phyloP scores from a whole-genome alignment of 2,329 filamentous ascomycete genomes.

The Huntiella moniliformis region DNA sequence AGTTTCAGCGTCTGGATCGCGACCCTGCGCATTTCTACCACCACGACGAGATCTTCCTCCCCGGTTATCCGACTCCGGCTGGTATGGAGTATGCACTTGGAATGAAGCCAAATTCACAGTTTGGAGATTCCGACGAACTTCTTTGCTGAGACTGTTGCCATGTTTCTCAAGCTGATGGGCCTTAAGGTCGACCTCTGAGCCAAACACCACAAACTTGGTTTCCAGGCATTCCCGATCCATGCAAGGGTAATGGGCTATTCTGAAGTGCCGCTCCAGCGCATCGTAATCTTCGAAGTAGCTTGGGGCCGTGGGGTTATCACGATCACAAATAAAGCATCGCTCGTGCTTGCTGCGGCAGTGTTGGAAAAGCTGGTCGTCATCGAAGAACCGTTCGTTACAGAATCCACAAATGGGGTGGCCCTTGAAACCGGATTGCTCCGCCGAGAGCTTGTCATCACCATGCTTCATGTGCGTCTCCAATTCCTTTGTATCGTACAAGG shows the following conservation, averaged over 20 bases:
- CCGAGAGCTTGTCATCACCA: constrained; percentile 75
- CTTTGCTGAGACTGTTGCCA: constrained; percentile 61
- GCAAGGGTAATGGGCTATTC: constrained; percentile 72
- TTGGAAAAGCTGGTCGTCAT: constrained; percentile 81
- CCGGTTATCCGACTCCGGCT: constrained; percentile 29
- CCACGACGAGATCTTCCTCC: constrained; percentile 23
- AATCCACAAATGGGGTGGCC: constrained; percentile 91
- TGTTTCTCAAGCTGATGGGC: constrained; percentile 79
- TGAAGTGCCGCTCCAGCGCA: constrained; percentile 70
- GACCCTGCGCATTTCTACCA: constrained; percentile 21
- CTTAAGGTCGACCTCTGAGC: constrained; percentile 84
- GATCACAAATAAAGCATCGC: constrained; percentile 83
- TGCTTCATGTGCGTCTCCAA: constrained; percentile 74
- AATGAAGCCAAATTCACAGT: constrained; percentile 77
- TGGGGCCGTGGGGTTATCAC: constrained; percentile 47
- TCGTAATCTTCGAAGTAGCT: constrained; percentile 88
- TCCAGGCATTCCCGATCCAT: constrained; percentile 73
- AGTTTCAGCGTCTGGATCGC: constrained; percentile 37
- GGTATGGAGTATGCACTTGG: constrained; percentile 56
- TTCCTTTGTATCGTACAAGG: constrained; percentile 66
- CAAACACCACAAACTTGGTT: constrained; percentile 96
- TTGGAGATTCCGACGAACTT: constrained; percentile 63
- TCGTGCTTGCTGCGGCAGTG: constrained; percentile 93
- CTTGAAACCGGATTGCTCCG: constrained; percentile 88
- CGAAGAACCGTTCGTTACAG: constrained; percentile 82